These are phyloP conservation scores for Eucalyptus sideroxylon DNA, from an alignment of 345 rosid genomes.

Conservation along the genomic window DNA sequence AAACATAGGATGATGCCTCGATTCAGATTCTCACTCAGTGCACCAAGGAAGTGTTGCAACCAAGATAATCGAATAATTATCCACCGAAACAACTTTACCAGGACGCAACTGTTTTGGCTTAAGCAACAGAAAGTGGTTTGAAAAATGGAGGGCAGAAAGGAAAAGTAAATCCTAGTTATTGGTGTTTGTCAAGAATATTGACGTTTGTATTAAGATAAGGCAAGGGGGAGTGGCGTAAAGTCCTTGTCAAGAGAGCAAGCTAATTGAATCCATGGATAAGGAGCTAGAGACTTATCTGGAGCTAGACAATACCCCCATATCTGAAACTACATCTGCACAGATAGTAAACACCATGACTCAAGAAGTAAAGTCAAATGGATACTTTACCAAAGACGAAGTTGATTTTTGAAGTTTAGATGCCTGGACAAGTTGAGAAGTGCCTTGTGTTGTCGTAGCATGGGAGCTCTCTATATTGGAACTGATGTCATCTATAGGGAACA, in stretches of 20 bases:
- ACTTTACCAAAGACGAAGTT: slow-evolving; percentile 75
- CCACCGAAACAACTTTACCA: background rate
- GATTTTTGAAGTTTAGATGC: slow-evolving; percentile 81
- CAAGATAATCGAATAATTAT: background rate
- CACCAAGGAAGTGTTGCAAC: background rate
- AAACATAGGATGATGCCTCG: background rate
- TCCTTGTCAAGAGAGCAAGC: background rate
- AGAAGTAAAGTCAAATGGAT: background rate
- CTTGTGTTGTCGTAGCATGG: slow-evolving; percentile 64
- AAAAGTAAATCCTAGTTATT: background rate
- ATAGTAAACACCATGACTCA: background rate
- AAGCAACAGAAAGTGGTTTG: background rate
- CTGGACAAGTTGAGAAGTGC: slow-evolving; percentile 61
- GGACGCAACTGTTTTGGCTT: background rate
- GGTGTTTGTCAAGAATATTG: background rate
- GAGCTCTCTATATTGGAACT: slow-evolving; percentile 65
- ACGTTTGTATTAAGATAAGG: background rate
- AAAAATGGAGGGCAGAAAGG: background rate
- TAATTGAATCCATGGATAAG: background rate
- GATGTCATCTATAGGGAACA: slow-evolving; percentile 61
- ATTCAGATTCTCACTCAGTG: background rate
- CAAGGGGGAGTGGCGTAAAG: background rate
- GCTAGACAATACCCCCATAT: background rate
- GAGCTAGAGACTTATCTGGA: background rate
- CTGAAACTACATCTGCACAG: background rate